Conservation (phyloP, 139 green algal genomes). For the Chlorella vulgaris region DNA sequence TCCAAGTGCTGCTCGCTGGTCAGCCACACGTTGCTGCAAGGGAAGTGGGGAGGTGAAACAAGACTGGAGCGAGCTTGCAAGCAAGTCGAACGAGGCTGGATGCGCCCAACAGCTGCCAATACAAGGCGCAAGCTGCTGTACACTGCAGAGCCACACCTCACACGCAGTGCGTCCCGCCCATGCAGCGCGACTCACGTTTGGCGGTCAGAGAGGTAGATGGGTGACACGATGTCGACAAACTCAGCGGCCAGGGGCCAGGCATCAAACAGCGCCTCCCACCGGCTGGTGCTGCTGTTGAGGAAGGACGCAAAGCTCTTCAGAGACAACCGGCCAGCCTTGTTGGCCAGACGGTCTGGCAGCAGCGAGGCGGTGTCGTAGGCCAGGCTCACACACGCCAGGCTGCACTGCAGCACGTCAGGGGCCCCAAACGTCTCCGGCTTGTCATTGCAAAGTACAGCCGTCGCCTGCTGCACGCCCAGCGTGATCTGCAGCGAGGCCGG, state of each 20-base stretch:
- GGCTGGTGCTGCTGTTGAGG: constrained; percentile 77
- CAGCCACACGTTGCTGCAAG: constrained; percentile 69
- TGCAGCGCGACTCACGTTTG: constrained; percentile 37
- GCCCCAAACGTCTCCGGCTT: constrained; percentile 83
- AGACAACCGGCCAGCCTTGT: constrained; percentile 45
- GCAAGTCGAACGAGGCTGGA: too few relatives aligned
- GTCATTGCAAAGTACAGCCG: constrained; percentile 84
- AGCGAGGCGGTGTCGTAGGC: constrained; percentile 36
- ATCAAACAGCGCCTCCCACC: constrained; percentile 80
- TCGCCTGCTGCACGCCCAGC: constrained; percentile 34
- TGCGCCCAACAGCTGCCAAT: neutral
- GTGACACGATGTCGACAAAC: constrained; percentile 54
- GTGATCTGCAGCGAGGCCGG: constrained; percentile 47
- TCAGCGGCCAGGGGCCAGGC: constrained; percentile 62
- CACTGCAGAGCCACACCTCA: neutral
- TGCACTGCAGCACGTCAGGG: constrained; percentile 78
- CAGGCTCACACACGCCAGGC: constrained; percentile 23
- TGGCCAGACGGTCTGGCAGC: constrained; percentile 50
- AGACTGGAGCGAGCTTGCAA: neutral
- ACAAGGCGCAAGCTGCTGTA: neutral
- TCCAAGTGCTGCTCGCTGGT: constrained; percentile 68
- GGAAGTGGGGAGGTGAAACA: neutral
- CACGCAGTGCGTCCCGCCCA: neutral
- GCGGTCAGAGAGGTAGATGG: constrained; percentile 62
- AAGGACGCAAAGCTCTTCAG: constrained; percentile 62